Conservation (phyloP, 768 basidiomycete genomes). For the Rhizopogon vulgaris region DNA sequence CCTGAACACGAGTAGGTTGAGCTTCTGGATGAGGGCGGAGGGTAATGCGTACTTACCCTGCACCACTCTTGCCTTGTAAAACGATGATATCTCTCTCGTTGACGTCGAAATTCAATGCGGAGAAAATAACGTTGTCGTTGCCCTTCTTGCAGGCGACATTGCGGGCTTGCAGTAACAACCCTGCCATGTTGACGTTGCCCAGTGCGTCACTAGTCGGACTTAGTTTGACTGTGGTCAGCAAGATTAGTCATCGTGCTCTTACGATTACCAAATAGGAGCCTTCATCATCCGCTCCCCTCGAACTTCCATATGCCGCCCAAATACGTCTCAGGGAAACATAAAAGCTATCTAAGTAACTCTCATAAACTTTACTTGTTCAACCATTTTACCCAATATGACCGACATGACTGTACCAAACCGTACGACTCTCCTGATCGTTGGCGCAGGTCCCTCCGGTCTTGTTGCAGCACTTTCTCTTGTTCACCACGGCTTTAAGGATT, state of each 20-base stretch:
- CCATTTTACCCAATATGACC: background rate
- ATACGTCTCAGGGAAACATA: background rate
- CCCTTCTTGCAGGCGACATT: slow-evolving; percentile 44
- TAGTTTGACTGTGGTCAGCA: background rate
- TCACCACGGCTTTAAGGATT: slow-evolving; percentile 32
- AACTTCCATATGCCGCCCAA: slow-evolving; percentile 7
- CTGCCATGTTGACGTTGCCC: slow-evolving; percentile 7
- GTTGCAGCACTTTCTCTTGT: slow-evolving; percentile 37
- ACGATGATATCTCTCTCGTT: slow-evolving; percentile 71
- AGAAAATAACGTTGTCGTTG: slow-evolving; percentile 47
- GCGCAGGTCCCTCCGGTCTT: slow-evolving; percentile 42
- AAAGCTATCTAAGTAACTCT: too few relatives aligned
- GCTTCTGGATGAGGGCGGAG: background rate
- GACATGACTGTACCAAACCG: background rate
- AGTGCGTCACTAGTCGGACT: background rate
- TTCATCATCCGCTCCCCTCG: slow-evolving; percentile 2
- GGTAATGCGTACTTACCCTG: slow-evolving; percentile 47
- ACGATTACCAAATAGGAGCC: background rate
- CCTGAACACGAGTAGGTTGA: slow-evolving; percentile 12
- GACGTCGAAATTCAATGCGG: slow-evolving; percentile 54
- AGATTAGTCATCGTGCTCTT: too few relatives aligned
- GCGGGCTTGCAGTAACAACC: slow-evolving; percentile 49
- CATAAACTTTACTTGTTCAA: too few relatives aligned
- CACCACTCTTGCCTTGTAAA: slow-evolving; percentile 75
- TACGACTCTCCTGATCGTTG: slow-evolving; percentile 38